Percentiles rank a stretch among this genome's conserved stretches.
Evolutionary conservation across 2,329 filamentous ascomycete genomes (phyloP).

Genomic region (Drechslerella coelobrocha): DNA sequence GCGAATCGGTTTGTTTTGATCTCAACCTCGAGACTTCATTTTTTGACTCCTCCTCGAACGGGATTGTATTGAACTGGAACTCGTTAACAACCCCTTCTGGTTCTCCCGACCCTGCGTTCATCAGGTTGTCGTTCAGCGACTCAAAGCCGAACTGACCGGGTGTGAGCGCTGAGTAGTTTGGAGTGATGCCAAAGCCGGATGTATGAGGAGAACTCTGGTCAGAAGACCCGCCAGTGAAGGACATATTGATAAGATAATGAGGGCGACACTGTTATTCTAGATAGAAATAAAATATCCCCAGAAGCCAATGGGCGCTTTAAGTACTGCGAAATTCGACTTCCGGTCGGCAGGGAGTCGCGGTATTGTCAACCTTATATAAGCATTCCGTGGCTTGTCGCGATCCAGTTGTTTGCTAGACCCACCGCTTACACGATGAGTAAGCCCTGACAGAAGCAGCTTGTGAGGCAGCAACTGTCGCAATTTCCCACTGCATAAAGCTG

Average conservation of each 20-base stretch:
- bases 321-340: not conserved
- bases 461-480: constrained; percentile 33
- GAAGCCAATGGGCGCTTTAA: not conserved
- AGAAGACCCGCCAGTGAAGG: constrained; percentile 37
- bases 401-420: constrained; percentile 28
- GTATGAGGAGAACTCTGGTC: constrained; percentile 45
- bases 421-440: constrained; percentile 37
- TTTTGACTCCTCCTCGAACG: constrained; percentile 42
- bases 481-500: not conserved
- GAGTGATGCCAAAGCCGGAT: constrained; percentile 44
- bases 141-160: constrained; percentile 46
- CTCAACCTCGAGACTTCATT: constrained; percentile 38
- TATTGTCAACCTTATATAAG: constrained; percentile 16
- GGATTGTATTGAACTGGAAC: constrained; percentile 47
- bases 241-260: constrained; percentile 20
- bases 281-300: not conserved
- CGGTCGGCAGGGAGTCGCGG: constrained; percentile 5
- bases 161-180: constrained; percentile 42
- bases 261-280: not conserved
- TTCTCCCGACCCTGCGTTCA: constrained; percentile 37
- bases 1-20: constrained; percentile 27
- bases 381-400: constrained; percentile 21
- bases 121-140: constrained; percentile 41
- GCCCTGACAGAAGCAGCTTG: constrained; percentile 28
- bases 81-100: constrained; percentile 44